Base-by-base conservation (phyloP, 2,329 filamentous ascomycete species). In the Fusarium incarnatum region DNA sequence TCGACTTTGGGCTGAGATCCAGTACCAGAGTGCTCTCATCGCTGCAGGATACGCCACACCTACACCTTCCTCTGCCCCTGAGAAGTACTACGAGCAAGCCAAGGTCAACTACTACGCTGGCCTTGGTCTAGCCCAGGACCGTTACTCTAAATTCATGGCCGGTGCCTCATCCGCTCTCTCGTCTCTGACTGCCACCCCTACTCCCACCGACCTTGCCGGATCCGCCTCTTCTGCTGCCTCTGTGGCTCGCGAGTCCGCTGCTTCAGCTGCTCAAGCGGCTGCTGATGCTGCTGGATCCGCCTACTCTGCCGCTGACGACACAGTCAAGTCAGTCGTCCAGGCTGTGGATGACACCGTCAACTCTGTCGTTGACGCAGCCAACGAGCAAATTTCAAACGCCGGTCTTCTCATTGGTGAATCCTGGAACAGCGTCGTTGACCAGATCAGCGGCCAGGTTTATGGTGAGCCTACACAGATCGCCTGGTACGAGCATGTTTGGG, bases 101-200 rank as follows among this genome's bases (percentile, higher is more conserved):
- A 87, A 85, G 71, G 81, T 86, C 71, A 87, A 89, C 75, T 95
- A 95, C 79, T 94, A 94, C 73, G 91, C 93, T 68, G 92, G 91
- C 13, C 80, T 96, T 25, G 93, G 93, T 28, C 79, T 93, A 46
- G 93, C 94, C 1, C 91, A 97, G 74, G 92, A 90, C 45, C 88
- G 91, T 40, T 96, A 96, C 78, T 89, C 90, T 8, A 90, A 91
- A 52, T 95, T 96, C 75, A 70, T 96, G 4, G 85, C 85, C 15
- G 89, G 90, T 7, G 93, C 92, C 10, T 93, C 91, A 12, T 89
- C 87, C 37, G 92, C 90, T 22, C 83, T 93, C 42, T 90, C 88
- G 58, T 84, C 83, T 4, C 64, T 85, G 41, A 87, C 85, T 1
- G 88, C 88, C 9, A 87, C 88, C 13, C 87, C 89, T 18, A 90